These are phyloP conservation scores for Tubosaeta sp. DNA, from an alignment of 768 basidiomycete species.

Conservation along the genomic window DNA sequence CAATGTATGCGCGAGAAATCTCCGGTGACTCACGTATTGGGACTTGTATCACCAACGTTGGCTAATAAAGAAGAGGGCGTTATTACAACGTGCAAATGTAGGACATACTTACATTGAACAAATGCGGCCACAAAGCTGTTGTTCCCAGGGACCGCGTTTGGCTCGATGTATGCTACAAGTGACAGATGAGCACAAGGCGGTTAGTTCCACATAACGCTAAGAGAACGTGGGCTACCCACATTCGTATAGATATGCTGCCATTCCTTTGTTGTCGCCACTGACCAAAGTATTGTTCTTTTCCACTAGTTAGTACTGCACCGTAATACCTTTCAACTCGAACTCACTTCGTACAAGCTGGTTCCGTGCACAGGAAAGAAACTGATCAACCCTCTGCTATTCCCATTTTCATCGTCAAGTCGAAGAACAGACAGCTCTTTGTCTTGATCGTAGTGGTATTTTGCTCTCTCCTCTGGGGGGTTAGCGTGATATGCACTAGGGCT, in stretches of 20 bases:
- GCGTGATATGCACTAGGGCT: conserved; percentile 74
- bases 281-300: conserved; percentile 76
- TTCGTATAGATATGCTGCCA: conserved; percentile 80
- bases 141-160: conserved; percentile 62
- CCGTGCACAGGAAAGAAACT: conserved; percentile 80
- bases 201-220: background rate
- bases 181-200: background rate
- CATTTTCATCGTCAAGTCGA: conserved; percentile 55
- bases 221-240: conserved; percentile 33
- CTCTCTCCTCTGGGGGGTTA: conserved; percentile 69
- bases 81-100: no score
- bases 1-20: background rate
- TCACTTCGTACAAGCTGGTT: conserved; percentile 72
- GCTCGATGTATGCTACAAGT: conserved; percentile 55
- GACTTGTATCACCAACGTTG: conserved; percentile 78
- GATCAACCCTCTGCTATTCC: conserved; percentile 60
- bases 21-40: conserved; percentile 59
- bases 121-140: conserved; percentile 72
- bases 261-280: conserved; percentile 80
- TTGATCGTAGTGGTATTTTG: conserved; percentile 62
- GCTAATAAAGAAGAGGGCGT: conserved; percentile 35
- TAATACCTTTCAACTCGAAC: background rate
- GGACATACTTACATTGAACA: conserved; percentile 58
- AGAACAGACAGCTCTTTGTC: conserved; percentile 72
- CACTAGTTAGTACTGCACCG: background rate